Conservation (phyloP, 495 filamentous ascomycete genomes). For the Daldinia vernicosa region DNA sequence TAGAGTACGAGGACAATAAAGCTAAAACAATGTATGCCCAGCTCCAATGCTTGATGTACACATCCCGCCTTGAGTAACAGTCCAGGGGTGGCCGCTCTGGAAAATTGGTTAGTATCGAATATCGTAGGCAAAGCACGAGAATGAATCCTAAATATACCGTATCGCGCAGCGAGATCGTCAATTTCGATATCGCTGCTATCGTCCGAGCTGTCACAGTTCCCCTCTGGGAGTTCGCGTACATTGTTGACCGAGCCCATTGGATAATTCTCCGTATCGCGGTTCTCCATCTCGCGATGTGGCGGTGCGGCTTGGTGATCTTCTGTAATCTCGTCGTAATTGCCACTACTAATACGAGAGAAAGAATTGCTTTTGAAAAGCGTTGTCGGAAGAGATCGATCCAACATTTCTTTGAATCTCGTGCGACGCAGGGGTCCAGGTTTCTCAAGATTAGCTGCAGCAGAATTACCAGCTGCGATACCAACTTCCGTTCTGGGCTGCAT, state of each 20-base stretch:
- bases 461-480: constrained; percentile 18
- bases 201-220: constrained; percentile 2
- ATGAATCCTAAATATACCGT: constrained; percentile 17
- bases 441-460: not conserved
- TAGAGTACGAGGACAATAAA: constrained; percentile 71
- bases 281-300: constrained; percentile 8
- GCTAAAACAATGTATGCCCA: constrained; percentile 69
- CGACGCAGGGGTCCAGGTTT: constrained; percentile 12
- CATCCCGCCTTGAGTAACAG: constrained; percentile 47
- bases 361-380: constrained; percentile 7
- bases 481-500: constrained; percentile 29
- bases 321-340: constrained; percentile 23
- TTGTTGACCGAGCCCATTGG: constrained; percentile 18
- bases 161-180: constrained; percentile 31
- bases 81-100: constrained; percentile 36
- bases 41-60: constrained; percentile 53
- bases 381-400: constrained; percentile 24
- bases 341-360: constrained; percentile 1
- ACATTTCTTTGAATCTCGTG: constrained; percentile 35
- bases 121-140: not conserved
- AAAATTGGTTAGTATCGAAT: constrained; percentile 4
- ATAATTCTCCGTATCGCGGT: constrained; percentile 11
- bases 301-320: constrained; percentile 1
- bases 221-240: not conserved
- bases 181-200: constrained; percentile 13